Evolutionary conservation across 73 alveolate genomes (phyloP), one percentile per base, ranked within the genome.

Genomic region (Symbiodinium natans): DNA sequence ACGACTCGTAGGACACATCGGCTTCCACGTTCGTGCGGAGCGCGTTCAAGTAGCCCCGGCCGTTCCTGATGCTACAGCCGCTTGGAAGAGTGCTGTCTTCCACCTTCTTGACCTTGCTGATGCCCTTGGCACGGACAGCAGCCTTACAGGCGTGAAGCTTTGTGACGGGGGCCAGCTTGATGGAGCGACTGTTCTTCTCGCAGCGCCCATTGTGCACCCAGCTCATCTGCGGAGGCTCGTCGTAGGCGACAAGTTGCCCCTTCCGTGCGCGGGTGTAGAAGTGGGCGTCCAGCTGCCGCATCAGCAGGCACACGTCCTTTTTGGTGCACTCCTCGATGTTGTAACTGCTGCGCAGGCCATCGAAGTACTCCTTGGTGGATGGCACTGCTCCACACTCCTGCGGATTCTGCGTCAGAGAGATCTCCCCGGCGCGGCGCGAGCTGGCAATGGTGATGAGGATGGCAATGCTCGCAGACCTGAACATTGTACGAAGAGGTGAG

Each of bases 261-360:
- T 43, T 31, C 41, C 63, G 43, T 0, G 93, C 93, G 46, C 93
- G 93, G 21, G 77, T 29, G 36, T 86, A 86, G 93, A 86, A 86
- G 93, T 86, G n/a, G 27, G 82, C 82, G 46, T 86, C 93, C 93
- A 86, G 82, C 82, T 52, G 68, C 23, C 68, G 68, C 68, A 52
- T 52, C 68, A 52, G 27, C 68, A 52, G 68, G 68, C 68, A 52
- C 68, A 52, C 48, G 93, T 52, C 68, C 68, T 27, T 52, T 27
- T 52, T 52, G 29, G 68, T 52, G 21, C 68, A 52, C 68, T 52
- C 68, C 68, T 52, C 29, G 68, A 52, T 52, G 29, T 52, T 21
- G 68, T 52, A 52, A 21, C 21, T 52, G 68, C 21, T 27, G 6
- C 68, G 68, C 68, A 52, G 1, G n/a, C 68, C 68, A 52, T 52